Conservation (phyloP, 257 asterid genomes). For the Lavandula angustifolia region DNA sequence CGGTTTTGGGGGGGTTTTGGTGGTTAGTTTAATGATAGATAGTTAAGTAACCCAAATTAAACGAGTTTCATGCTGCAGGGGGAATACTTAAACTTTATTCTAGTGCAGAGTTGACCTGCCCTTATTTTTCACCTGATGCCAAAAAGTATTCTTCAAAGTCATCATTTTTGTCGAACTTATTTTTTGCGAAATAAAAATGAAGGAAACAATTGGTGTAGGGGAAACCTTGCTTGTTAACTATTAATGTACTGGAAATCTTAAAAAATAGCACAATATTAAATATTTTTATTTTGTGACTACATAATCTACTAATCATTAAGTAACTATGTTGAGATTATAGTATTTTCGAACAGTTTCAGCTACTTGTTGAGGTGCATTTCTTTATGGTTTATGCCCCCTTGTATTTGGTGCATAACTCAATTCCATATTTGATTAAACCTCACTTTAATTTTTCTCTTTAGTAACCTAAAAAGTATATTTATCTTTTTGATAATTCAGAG, state of each 20-base stretch:
- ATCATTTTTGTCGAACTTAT: background rate
- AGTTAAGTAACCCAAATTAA: background rate
- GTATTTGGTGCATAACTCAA: slow-evolving; percentile 12
- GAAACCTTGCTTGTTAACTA: too few relatives aligned
- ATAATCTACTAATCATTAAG: background rate
- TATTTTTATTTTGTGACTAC: background rate
- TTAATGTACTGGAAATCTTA: background rate
- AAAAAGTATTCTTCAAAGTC: background rate
- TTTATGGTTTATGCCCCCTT: background rate
- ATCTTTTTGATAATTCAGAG: slow-evolving; percentile 19
- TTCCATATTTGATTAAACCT: slow-evolving; percentile 21
- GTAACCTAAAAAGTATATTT: slow-evolving; percentile 17
- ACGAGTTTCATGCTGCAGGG: background rate
- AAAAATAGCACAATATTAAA: background rate
- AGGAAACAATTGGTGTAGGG: background rate
- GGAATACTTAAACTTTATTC: background rate
- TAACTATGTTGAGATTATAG: slow-evolving; percentile 1
- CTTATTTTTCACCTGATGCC: background rate
- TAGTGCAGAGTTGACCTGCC: background rate
- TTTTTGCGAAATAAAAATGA: slow-evolving; percentile 1
- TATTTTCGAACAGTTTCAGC: slow-evolving; percentile 9
- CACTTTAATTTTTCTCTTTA: background rate
- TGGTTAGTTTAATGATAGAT: background rate
- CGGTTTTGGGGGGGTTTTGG: background rate
- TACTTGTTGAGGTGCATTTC: slow-evolving; percentile 8